Evolutionary conservation across 352 stramenopile species (phyloP).

Genomic region (Pseudoperonospora humuli): DNA sequence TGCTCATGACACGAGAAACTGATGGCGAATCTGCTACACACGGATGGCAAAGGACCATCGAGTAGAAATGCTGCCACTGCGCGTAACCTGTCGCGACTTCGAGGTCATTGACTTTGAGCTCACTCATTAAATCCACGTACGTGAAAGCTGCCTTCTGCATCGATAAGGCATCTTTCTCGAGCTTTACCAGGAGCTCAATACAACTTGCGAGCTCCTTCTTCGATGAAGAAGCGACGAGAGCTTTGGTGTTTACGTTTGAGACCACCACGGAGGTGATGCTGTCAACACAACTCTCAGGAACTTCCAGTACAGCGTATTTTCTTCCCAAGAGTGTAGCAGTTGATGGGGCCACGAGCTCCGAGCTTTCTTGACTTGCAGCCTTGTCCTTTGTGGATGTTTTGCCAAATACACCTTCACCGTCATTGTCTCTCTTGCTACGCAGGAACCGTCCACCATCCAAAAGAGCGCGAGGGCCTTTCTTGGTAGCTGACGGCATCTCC

Average conservation of each 20-base stretch:
- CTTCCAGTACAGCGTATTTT: slow-evolving; percentile 61
- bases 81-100: slow-evolving; percentile 62
- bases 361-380: slow-evolving; percentile 26
- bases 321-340: slow-evolving; percentile 53
- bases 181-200: slow-evolving; percentile 60
- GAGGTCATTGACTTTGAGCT: slow-evolving; percentile 77
- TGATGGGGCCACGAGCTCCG: slow-evolving; percentile 41
- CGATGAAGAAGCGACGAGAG: slow-evolving; percentile 48
- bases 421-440: slow-evolving; percentile 44
- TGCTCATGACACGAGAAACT: slow-evolving; percentile 44
- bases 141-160: slow-evolving; percentile 34
- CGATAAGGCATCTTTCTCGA: slow-evolving; percentile 60
- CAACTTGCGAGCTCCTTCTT: slow-evolving; percentile 67
- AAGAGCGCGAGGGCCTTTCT: slow-evolving; percentile 11
- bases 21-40: slow-evolving; percentile 32
- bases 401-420: slow-evolving; percentile 43
- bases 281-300: slow-evolving; percentile 75
- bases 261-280: slow-evolving; percentile 43
- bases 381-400: slow-evolving; percentile 24
- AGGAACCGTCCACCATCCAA: slow-evolving; percentile 33
- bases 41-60: slow-evolving; percentile 38
- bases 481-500: slow-evolving; percentile 6
- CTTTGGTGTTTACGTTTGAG: slow-evolving; percentile 48
- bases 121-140: slow-evolving; percentile 61
- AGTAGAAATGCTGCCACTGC: slow-evolving; percentile 52